A percentile compares a stretch with the other conserved stretches of the same genome.
Evolutionary conservation across 768 basidiomycete genomes (phyloP).

Genomic region (Russula ochroleuca): DNA sequence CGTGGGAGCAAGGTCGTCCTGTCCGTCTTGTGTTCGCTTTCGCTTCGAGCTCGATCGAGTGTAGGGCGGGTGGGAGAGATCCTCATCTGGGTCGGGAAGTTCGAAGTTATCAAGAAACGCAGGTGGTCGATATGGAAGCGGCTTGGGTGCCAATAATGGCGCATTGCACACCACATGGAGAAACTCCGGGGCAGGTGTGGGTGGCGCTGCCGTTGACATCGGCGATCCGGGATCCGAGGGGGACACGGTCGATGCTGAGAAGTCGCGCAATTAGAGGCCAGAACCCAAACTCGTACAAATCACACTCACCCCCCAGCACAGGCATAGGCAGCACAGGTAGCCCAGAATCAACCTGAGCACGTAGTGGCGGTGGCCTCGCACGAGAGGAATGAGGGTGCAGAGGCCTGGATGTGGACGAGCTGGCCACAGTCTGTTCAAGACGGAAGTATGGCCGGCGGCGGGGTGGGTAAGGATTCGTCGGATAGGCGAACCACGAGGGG

Average conservation of each 20-base stretch:
- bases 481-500: conserved; percentile 10
- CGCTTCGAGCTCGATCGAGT: conserved; percentile 49
- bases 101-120: conserved; percentile 63
- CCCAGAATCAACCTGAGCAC: not conserved
- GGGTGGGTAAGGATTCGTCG: not conserved
- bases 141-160: conserved; percentile 63
- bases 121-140: conserved; percentile 65
- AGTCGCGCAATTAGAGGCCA: conserved; percentile 5
- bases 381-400: conserved; percentile 1
- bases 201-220: conserved; percentile 31
- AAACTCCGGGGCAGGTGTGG: conserved; percentile 32
- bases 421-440: not conserved
- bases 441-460: conserved; percentile 4
- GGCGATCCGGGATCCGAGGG: conserved; percentile 37
- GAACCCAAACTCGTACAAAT: conserved; percentile 12
- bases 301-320: conserved; percentile 32
- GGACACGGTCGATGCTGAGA: conserved; percentile 40
- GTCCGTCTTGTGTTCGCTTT: conserved; percentile 38
- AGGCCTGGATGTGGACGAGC: conserved; percentile 6
- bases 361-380: conserved; percentile 8
- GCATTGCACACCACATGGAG: conserved; percentile 58
- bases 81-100: conserved; percentile 62
- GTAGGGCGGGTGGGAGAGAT: conserved; percentile 67
- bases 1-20: conserved; percentile 1
- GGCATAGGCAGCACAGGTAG: conserved; percentile 16